Base-by-base conservation (phyloP, 371 early-diverging fungal genomes). In the Syncephalastrum racemosum region DNA sequence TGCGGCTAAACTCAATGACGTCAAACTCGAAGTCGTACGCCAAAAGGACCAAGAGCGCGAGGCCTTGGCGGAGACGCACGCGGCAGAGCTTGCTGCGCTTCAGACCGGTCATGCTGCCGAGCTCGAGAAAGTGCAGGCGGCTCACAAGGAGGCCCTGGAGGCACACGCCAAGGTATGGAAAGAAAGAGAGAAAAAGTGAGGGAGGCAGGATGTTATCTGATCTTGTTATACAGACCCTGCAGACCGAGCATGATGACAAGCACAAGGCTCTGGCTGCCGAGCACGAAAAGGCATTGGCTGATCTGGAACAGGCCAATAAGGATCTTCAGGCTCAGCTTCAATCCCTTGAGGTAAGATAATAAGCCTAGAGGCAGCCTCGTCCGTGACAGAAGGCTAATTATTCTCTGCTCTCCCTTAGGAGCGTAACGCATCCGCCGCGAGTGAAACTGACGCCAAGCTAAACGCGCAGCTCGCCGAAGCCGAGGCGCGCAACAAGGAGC, bases 1-100 rank as follows among this genome's bases (percentile, higher is more conserved):
- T 27, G 59, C 43, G 22, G 56, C 60, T 8, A 55, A 67, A 31
- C 41, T 61, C 8, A 70, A 63, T 24, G 67, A 66, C 49, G 31
- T 47, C 15, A 58, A 64, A 22, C 39, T 54, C 13, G 47, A 59
- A 20, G 15, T 47, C 16, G 56, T 50, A 3, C 53, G 46, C 31
- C 60, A 56, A 19, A 56, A 46, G 4, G 62, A 62, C 18, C 40
- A 59, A 6, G 62, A 67, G 22, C 50, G 43, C n/a, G 60, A 58
- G 1, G 52, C 56, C 6, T 36, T 58, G 31, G 50, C 53, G 42
- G 42, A 48, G 6, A n/a, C 44, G 14, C 60, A 60, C 36, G 50
- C 47, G 1, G n/a, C 31, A 10, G 54, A 60, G 39, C 43, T 60
- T 27, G 14, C 22, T 7, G 54, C 54, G 7, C 54, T 54, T 4